Conservation (phyloP, 1,284 basidiomycete species). For the Microstroma glucosiphilum region DNA sequence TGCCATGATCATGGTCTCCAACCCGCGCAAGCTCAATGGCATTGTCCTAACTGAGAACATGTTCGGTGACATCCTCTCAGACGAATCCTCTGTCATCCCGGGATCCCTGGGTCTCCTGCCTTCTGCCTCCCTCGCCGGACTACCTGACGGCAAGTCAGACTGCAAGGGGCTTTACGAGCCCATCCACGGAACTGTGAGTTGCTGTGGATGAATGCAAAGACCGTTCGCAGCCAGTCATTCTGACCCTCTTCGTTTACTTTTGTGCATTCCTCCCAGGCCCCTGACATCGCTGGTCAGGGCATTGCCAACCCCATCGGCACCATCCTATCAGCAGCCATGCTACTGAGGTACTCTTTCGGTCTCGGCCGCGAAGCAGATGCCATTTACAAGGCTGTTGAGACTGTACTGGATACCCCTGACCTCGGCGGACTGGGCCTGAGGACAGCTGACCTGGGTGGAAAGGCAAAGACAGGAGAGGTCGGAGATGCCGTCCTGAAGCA, state of each 20-base stretch:
- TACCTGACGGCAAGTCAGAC: slow-evolving; percentile 67
- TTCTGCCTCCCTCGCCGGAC: slow-evolving; percentile 87
- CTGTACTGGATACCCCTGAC: slow-evolving; percentile 70
- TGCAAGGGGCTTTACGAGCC: slow-evolving; percentile 87
- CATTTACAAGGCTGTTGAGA: slow-evolving; percentile 81
- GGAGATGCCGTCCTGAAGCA: slow-evolving; percentile 78
- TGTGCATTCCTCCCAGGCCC: slow-evolving; percentile 60
- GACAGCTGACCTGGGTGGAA: slow-evolving; percentile 83
- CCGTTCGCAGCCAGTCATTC: no score
- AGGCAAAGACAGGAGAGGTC: slow-evolving; percentile 67
- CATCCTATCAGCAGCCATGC: slow-evolving; percentile 90
- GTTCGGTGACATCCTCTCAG: slow-evolving; percentile 67
- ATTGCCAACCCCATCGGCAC: slow-evolving; percentile 97
- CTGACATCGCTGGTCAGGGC: slow-evolving; percentile 88
- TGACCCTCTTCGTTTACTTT: not conserved
- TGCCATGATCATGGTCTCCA: slow-evolving; percentile 89
- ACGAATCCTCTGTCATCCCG: slow-evolving; percentile 94
- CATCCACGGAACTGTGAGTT: slow-evolving; percentile 56
- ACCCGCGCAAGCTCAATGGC: slow-evolving; percentile 89
- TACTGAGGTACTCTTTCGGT: slow-evolving; percentile 83
- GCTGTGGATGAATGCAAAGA: not conserved
- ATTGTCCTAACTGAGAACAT: slow-evolving; percentile 56
- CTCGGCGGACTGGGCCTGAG: slow-evolving; percentile 72
- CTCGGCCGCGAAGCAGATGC: slow-evolving; percentile 67
- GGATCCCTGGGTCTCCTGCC: slow-evolving; percentile 93